Percentiles rank a stretch among this genome's conserved stretches.
Evolutionary conservation across 352 stramenopile species (phyloP).

Genomic region (Globisporangium cederbergense): DNA sequence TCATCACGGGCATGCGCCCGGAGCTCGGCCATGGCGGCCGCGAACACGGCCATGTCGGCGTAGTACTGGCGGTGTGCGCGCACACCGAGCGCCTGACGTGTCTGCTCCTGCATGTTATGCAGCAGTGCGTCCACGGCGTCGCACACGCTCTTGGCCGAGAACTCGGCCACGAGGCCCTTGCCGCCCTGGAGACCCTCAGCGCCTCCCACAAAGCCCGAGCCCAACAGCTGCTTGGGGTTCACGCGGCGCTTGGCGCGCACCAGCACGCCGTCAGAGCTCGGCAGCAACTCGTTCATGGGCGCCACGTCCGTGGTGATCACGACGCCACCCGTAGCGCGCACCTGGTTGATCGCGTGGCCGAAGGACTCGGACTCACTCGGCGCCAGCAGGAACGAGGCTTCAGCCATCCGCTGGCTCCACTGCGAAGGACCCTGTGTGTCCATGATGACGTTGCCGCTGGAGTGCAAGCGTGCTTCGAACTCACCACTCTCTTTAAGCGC

Average conservation of each 20-base stretch:
- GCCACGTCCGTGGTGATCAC: constrained; percentile 47
- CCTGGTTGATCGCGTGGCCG: constrained; percentile 68
- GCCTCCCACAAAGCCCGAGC: constrained; percentile 4
- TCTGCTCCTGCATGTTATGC: constrained; percentile 7
- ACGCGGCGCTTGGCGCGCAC: constrained; percentile 6
- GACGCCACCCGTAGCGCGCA: constrained; percentile 36
- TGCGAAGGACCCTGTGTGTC: constrained; percentile 19
- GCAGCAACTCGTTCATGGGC: constrained; percentile 62
- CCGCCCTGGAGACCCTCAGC: constrained; percentile 8
- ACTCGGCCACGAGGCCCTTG: constrained; percentile 9
- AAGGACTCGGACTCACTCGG: constrained; percentile 56
- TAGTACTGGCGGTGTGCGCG: constrained; percentile 11
- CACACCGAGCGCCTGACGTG: constrained; percentile 9
- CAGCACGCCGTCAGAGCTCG: not conserved
- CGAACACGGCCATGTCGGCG: constrained; percentile 15
- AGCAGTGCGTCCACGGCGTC: constrained; percentile 12
- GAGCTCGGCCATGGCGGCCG: constrained; percentile 3
- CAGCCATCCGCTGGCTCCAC: constrained; percentile 40
- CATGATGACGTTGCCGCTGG: constrained; percentile 26
- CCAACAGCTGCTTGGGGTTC: constrained; percentile 31
- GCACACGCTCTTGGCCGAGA: constrained; percentile 12
- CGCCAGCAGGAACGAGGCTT: constrained; percentile 48
- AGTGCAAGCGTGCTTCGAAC: constrained; percentile 22
- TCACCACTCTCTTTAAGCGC: constrained; percentile 13
- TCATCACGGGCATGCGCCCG: not conserved